Conservation (phyloP, 192 early-diverging fungal genomes). For the Backusella westeae region DNA sequence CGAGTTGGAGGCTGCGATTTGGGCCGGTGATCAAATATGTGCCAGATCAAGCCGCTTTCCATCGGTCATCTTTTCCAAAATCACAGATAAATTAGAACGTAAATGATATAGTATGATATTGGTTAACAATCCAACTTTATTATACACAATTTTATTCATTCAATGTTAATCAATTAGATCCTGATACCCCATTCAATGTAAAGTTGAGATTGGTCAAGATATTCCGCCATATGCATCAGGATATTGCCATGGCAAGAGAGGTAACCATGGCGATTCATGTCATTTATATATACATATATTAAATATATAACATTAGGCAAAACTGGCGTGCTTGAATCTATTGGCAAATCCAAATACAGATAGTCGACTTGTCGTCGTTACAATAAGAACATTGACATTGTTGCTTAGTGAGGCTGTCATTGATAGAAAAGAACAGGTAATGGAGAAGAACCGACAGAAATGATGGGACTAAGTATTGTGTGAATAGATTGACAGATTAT, state of each 20-base stretch:
- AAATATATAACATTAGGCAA: conserved; percentile 28
- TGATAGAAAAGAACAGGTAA: conserved; percentile 40
- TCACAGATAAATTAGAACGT: conserved; percentile 23
- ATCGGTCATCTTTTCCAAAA: conserved; percentile 40
- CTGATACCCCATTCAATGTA: conserved; percentile 33
- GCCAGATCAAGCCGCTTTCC: conserved; percentile 42
- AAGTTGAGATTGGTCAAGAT: conserved; percentile 39
- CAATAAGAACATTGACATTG: conserved; percentile 39
- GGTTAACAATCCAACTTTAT: not conserved
- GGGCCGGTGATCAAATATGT: conserved; percentile 46
- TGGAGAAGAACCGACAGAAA: not conserved
- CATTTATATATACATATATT: too few relatives aligned
- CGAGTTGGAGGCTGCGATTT: conserved; percentile 46
- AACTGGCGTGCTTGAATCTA: conserved; percentile 37
- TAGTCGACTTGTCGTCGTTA: conserved; percentile 35
- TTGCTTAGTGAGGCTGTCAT: conserved; percentile 39
- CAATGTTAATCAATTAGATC: conserved; percentile 13
- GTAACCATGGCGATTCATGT: conserved; percentile 3
- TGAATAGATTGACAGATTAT: conserved; percentile 16
- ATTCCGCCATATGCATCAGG: conserved; percentile 50
- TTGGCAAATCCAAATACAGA: conserved; percentile 30
- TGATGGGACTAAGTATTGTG: not conserved
- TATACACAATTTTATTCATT: not conserved
- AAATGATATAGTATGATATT: conserved; percentile 5
- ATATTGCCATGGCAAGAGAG: conserved; percentile 41